Conservation (phyloP, 2,329 filamentous ascomycete species). For the Metarhizium guizhouense region DNA sequence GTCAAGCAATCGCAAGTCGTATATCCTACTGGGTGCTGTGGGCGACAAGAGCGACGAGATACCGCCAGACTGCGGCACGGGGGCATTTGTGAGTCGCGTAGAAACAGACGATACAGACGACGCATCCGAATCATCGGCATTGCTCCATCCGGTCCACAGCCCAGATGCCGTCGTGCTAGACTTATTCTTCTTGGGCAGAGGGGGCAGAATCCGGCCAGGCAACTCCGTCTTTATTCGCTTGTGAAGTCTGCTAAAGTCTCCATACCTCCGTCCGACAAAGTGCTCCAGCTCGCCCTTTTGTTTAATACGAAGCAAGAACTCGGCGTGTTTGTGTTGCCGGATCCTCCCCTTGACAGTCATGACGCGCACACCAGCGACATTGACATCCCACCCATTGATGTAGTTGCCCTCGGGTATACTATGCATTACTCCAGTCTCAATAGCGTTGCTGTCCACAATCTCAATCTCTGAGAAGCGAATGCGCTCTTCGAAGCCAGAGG, state of each 20-base stretch:
- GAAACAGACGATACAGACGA: slow-evolving; percentile 77
- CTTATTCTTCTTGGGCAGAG: slow-evolving; percentile 88
- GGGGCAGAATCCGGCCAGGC: slow-evolving; percentile 80
- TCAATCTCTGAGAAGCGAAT: slow-evolving; percentile 96
- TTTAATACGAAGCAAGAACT: slow-evolving; percentile 85
- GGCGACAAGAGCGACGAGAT: slow-evolving; percentile 21
- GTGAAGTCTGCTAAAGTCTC: slow-evolving; percentile 75
- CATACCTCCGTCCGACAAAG: slow-evolving; percentile 78
- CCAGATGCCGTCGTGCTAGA: slow-evolving; percentile 57
- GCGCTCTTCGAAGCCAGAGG: slow-evolving; percentile 93
- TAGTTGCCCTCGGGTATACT: slow-evolving; percentile 85
- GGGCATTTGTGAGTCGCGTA: slow-evolving; percentile 47
- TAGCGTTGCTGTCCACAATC: slow-evolving; percentile 86
- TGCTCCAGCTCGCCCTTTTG: slow-evolving; percentile 64
- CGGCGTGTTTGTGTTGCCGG: slow-evolving; percentile 83
- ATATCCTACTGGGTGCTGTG: slow-evolving; percentile 5
- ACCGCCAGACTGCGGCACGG: slow-evolving; percentile 9
- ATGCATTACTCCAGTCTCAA: slow-evolving; percentile 79
- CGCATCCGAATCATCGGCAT: slow-evolving; percentile 59
- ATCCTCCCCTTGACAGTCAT: slow-evolving; percentile 77
- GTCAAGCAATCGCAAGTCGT: not conserved
- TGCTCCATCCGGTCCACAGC: slow-evolving; percentile 43
- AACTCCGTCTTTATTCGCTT: slow-evolving; percentile 74
- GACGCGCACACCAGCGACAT: slow-evolving; percentile 81
- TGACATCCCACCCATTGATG: slow-evolving; percentile 95